These are phyloP conservation scores for Solanum hybrid DNA, from an alignment of 305 asterid genomes.

Conservation along the genomic window DNA sequence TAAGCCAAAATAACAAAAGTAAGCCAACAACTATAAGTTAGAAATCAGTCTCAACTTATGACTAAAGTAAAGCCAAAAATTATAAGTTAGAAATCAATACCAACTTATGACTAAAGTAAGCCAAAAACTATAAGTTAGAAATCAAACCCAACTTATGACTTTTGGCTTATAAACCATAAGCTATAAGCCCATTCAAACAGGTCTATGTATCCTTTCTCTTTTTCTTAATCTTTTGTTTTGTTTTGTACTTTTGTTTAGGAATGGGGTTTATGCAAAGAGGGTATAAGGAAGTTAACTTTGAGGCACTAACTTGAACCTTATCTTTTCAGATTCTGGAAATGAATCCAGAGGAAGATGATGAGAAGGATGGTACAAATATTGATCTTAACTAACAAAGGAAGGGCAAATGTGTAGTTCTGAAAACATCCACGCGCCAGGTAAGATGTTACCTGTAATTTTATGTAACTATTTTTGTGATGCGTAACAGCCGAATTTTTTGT, in stretches of 20 bases:
- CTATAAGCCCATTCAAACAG: not conserved
- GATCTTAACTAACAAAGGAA: slow-evolving; percentile 94
- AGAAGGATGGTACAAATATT: slow-evolving; percentile 94
- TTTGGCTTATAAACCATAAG: not conserved
- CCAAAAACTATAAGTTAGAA: not conserved
- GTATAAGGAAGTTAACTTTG: not conserved
- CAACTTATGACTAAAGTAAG: not conserved
- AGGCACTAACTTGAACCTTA: not conserved
- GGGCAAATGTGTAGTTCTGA: slow-evolving; percentile 87
- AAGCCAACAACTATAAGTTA: not conserved
- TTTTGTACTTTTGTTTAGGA: not conserved
- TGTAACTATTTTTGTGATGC: not conserved
- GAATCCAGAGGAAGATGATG: slow-evolving; percentile 97
- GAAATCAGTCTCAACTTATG: not conserved
- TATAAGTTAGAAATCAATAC: not conserved
- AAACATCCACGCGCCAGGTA: slow-evolving; percentile 96
- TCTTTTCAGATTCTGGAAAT: slow-evolving; percentile 69
- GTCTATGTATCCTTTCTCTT: not conserved
- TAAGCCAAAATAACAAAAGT: not conserved
- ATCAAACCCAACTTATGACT: not conserved
- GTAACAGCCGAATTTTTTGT: not conserved
- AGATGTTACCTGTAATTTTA: not conserved
- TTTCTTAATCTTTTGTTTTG: not conserved
- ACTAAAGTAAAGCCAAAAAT: not conserved
- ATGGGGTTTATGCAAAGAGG: not conserved